Evolutionary conservation across 768 basidiomycete genomes (phyloP).

Genomic region (Podaxis sp.): DNA sequence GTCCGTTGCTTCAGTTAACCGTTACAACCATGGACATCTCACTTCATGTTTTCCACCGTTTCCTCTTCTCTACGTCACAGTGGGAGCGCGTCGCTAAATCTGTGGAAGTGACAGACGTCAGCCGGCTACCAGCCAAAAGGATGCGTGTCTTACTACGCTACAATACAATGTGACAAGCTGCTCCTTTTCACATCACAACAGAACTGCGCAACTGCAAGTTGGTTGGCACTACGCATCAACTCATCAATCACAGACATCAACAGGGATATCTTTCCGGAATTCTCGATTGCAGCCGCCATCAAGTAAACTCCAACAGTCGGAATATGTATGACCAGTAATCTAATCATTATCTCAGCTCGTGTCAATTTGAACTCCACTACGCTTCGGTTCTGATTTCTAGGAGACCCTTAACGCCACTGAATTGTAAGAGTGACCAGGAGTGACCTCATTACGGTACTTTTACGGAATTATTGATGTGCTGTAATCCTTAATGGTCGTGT

Average conservation of each 20-base stretch:
- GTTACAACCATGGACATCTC: not conserved
- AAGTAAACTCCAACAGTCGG: not conserved
- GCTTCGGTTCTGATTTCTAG: no score
- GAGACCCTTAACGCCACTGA: no score
- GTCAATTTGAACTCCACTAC: no score
- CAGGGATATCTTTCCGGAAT: not conserved
- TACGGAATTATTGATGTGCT: no score
- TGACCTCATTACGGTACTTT: no score
- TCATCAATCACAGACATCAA: not conserved
- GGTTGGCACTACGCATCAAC: not conserved
- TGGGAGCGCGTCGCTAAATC: not conserved
- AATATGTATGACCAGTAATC: not conserved
- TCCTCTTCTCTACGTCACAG: not conserved
- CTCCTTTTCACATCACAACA: not conserved
- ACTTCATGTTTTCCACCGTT: not conserved
- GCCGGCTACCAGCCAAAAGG: not conserved
- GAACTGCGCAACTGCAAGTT: not conserved
- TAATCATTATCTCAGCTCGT: no score
- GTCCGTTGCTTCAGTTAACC: not conserved
- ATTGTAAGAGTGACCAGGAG: no score
- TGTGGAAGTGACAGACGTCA: not conserved
- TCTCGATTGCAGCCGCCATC: not conserved
- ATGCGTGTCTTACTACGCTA: not conserved
- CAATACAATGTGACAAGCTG: not conserved
- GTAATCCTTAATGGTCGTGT: no score